phyloP scores from a whole-genome alignment of 2,329 filamentous ascomycete genomes.

The Aspergillus sp. region DNA sequence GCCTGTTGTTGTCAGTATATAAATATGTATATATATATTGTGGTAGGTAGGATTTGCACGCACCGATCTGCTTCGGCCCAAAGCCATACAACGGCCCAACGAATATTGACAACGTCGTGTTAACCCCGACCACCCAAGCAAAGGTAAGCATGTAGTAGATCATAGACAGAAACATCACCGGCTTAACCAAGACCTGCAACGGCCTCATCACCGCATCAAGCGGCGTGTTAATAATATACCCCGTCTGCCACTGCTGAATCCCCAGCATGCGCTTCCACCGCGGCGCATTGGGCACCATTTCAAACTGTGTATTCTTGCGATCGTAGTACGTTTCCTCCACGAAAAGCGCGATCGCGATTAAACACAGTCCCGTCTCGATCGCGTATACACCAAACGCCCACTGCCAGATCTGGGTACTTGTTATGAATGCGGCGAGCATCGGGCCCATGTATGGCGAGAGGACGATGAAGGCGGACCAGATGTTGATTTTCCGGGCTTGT shows the following conservation, averaged over 20 bases:
- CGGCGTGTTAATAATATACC: constrained; percentile 30
- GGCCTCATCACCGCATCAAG: constrained; percentile 37
- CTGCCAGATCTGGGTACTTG: constrained; percentile 36
- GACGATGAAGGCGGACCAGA: constrained; percentile 39
- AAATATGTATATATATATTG: no score
- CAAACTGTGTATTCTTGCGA: constrained; percentile 22
- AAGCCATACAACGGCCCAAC: constrained; percentile 53
- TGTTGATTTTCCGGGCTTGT: constrained; percentile 41
- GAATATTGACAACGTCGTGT: constrained; percentile 57
- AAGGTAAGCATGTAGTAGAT: constrained; percentile 44
- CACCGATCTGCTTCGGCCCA: constrained; percentile 51
- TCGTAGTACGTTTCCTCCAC: constrained; percentile 43
- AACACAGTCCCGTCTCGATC: constrained; percentile 32
- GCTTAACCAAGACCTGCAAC: constrained; percentile 38
- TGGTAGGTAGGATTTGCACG: neutral
- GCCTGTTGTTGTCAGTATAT: constrained; percentile 23
- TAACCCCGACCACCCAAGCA: constrained; percentile 52
- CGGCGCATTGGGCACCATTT: constrained; percentile 24
- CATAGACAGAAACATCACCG: constrained; percentile 34
- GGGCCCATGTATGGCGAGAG: constrained; percentile 30
- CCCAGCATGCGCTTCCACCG: constrained; percentile 38
- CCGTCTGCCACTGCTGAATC: constrained; percentile 32
- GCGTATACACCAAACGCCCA: constrained; percentile 39
- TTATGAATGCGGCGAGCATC: constrained; percentile 38
- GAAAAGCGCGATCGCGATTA: constrained; percentile 33